Evolutionary conservation across 805 yeast genomes (phyloP), one percentile per base, ranked within the genome.

Genomic region (Hanseniaspora guilliermondii): DNA sequence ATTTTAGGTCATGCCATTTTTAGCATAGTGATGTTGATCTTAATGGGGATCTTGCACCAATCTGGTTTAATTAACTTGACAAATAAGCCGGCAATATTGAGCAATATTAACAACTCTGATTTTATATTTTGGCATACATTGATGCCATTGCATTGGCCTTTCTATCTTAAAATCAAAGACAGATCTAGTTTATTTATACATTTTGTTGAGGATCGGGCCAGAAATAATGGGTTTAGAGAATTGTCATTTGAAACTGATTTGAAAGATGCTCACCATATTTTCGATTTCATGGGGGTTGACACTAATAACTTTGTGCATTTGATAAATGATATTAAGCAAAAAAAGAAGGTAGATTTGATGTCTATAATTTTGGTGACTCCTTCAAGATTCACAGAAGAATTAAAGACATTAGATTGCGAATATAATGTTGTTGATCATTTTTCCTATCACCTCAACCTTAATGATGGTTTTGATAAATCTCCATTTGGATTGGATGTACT

Each of bases 1-100:
- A 2, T 48, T 12, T 9, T 38, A 11, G 32, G 46, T 7, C 35
- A 30, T 22, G 17, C 40, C 7, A 2, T 40, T 7, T 49, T 49
- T 32, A 49, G 40, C 42, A 12, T 76, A 0, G 42, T 71, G 0
- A 65, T 86, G 70, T 78, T 80, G 0, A 14, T 81, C 0, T 58
- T 89, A 1, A 82, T 86, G 84, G 97, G 97, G 0, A 64, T 79
- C 0, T 72, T 80, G 27, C 98, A 93, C 62, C 98, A 93, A 70
- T 88, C 91, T 40, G 99, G 99, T 1, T 78, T 93, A 0, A 70
- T 91, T 0, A 83, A 86, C 0, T 83, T 85, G 0, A 69, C 85
- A 38, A 71, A 70, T 1, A n/a, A 37, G 12, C 25, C 21, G 24
- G 7, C 22, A 21, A 12, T 14, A 16, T 44, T 52, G 14, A 11